Base-by-base conservation (phyloP, 2,329 filamentous ascomycete genomes). In the Paracoccidioides brasiliensis region DNA sequence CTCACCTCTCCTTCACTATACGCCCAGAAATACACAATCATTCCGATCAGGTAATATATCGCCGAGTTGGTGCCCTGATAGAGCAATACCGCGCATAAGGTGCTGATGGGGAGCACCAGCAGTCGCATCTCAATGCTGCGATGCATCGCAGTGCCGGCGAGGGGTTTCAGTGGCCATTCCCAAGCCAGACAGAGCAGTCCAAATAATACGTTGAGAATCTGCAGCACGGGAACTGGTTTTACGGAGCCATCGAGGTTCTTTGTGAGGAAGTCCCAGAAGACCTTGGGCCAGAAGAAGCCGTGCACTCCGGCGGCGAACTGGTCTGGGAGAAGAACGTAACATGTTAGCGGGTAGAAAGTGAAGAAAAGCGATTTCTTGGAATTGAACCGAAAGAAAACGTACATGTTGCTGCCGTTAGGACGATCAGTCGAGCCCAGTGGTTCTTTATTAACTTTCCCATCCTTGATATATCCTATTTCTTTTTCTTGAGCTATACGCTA, bases 391-490 rank as follows among this genome's bases (percentile, higher is more conserved):
- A 12, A 3, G 1, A 41, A 41, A 45, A 72, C 78, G 54, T 82
- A 90, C 86, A 90, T 56, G 77, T 72, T 63, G 88, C 85, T 41
- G 93, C 89, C 33, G 88, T 88, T 69, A 98, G 77, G 72, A 95
- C 80, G 68, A 98, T 93, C 66, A 98, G 84, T 59, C 93, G 86
- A 64, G 90, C 93, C 89, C 89, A 95, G 78, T 98, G 93, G 77
- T 97, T 97, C 80, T 98, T 98, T 77, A 98, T 97, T 69, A 98
- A 84, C 74, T 86, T 93, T 72, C 93, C 93, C 93, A 98, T 98
- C 30, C 7, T 46, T 33, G 49, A 38, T 45, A 45, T 44, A 35
- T 45, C 41, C 22, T 38, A 37, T 46, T 37, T n/a, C 37, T 15
- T 46, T 46, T 30, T 40, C 33, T 44, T 44, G 35, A n/a, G 28